These are phyloP conservation scores for Taxillus chinensis DNA, from an alignment of 164 flowering plant species.

Conservation along the genomic window DNA sequence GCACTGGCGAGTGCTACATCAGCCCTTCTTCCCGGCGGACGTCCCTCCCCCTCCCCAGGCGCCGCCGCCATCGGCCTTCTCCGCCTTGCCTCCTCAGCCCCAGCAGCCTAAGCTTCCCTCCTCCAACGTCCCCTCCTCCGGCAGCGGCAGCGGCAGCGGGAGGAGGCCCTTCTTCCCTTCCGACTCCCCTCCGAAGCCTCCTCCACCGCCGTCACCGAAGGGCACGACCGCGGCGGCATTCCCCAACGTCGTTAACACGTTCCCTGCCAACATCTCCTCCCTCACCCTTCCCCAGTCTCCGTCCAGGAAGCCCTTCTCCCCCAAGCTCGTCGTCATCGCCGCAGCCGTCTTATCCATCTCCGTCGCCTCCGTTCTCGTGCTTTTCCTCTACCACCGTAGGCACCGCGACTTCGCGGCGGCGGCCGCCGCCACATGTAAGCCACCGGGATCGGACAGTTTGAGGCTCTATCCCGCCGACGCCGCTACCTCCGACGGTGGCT, in stretches of 20 bases:
- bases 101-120: conserved; percentile 22
- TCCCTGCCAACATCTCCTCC: conserved; percentile 60
- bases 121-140: conserved; percentile 11
- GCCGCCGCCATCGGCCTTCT: conserved; percentile 10
- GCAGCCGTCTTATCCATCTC: conserved; percentile 18
- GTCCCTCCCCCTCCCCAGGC: conserved; percentile 13
- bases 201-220: conserved; percentile 28
- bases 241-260: conserved; percentile 14
- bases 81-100: conserved; percentile 2
- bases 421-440: conserved; percentile 7
- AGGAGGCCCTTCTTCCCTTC: conserved; percentile 28
- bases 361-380: conserved; percentile 10
- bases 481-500: conserved; percentile 17
- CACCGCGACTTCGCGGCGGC: background rate
- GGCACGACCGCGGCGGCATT: conserved; percentile 4
- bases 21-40: conserved; percentile 22
- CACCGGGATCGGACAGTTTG: conserved; percentile 16
- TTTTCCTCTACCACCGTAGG: conserved; percentile 9
- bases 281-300: conserved; percentile 35
- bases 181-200: conserved; percentile 16
- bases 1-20: conserved; percentile 34
- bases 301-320: conserved; percentile 3
- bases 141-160: conserved; percentile 8
- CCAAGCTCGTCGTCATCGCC: conserved; percentile 15
- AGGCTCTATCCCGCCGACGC: conserved; percentile 21